phyloP scores from a whole-genome alignment of 163 green algal genomes.

The Trebouxia gelatinosa region DNA sequence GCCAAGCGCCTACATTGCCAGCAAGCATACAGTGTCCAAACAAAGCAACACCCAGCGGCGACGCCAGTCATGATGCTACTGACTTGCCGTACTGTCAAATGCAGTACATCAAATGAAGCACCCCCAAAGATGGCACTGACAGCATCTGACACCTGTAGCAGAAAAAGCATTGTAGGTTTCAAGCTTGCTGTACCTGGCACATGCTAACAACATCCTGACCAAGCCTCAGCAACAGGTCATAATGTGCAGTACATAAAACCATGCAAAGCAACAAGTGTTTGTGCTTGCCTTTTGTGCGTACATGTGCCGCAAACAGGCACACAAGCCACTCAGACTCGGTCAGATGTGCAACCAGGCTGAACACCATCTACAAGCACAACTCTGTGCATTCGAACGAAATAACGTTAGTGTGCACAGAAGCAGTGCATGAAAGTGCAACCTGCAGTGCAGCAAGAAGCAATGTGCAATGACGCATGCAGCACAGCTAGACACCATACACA shows the following conservation, averaged over 20 bases:
- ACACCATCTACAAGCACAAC: background rate
- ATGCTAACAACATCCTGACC: background rate
- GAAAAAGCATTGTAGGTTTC: background rate
- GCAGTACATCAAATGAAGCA: conserved; percentile 44
- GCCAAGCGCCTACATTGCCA: background rate
- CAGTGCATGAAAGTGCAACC: background rate
- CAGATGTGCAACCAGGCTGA: background rate
- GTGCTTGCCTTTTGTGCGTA: no score
- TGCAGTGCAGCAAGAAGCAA: background rate
- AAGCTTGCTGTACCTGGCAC: background rate
- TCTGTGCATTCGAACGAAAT: background rate
- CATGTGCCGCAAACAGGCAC: no score
- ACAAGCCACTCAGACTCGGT: background rate
- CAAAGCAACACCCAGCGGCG: background rate
- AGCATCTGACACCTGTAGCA: conserved; percentile 40
- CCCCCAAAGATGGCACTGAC: conserved; percentile 36
- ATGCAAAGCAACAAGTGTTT: background rate
- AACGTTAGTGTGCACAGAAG: background rate
- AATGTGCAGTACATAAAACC: background rate
- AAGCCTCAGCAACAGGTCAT: background rate
- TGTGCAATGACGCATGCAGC: background rate
- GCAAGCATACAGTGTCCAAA: conserved; percentile 11
- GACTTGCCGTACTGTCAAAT: conserved; percentile 32
- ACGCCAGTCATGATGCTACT: conserved; percentile 24
- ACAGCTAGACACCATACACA: background rate